Conservation (phyloP, 805 yeast genomes). For the Metschnikowia arizonensis region DNA sequence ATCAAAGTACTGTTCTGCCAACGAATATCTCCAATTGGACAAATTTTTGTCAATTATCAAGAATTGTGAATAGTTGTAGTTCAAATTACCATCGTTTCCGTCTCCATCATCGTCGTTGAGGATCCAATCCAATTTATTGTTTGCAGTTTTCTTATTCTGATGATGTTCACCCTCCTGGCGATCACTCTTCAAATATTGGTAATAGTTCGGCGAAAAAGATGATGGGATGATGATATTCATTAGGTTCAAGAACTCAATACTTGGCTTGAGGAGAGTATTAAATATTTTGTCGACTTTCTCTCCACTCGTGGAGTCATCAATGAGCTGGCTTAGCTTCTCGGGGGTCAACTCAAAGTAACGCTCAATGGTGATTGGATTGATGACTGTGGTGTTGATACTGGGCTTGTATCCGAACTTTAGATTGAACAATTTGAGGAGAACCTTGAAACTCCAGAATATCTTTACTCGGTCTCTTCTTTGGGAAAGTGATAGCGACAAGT, state of each 20-base stretch:
- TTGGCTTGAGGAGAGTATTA: constrained; percentile 35
- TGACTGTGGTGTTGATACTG: constrained; percentile 43
- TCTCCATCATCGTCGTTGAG: constrained; percentile 46
- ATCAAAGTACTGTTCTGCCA: constrained; percentile 27
- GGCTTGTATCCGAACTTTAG: constrained; percentile 45
- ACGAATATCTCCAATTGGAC: constrained; percentile 37
- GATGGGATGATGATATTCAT: constrained; percentile 45
- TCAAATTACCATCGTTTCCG: constrained; percentile 45
- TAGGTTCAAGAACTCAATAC: constrained; percentile 41
- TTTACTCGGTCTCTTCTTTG: constrained; percentile 39
- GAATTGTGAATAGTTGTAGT: constrained; percentile 42
- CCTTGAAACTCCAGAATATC: constrained; percentile 46
- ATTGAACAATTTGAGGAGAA: constrained; percentile 39
- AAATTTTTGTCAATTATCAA: constrained; percentile 40
- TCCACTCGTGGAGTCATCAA: constrained; percentile 18
- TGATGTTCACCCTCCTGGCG: constrained; percentile 15
- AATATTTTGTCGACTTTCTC: constrained; percentile 30
- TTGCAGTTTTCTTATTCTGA: constrained; percentile 13
- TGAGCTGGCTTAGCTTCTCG: constrained; percentile 35
- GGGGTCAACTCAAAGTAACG: constrained; percentile 43
- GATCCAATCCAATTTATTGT: constrained; percentile 37
- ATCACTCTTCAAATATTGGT: constrained; percentile 34
- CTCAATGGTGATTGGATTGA: constrained; percentile 45
- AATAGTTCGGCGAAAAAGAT: constrained; percentile 43
- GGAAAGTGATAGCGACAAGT: constrained; percentile 37